Evolutionary conservation across 2,329 filamentous ascomycete genomes (phyloP).

Genomic region (Orbilia quercus): DNA sequence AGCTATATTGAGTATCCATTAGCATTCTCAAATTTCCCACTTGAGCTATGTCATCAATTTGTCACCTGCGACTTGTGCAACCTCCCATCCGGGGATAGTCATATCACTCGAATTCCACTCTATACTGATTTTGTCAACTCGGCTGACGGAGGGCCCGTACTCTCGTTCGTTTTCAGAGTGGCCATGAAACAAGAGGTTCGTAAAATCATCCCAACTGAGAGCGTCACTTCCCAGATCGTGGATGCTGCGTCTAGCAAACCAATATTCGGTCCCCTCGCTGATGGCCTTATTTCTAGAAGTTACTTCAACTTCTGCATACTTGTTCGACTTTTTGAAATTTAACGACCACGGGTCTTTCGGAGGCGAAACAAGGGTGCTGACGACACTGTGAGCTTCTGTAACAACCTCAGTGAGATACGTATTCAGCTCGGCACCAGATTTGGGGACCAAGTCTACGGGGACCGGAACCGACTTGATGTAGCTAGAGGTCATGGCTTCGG

Average conservation of each 20-base stretch:
- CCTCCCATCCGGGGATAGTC: slow-evolving; percentile 29
- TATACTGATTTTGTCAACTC: slow-evolving; percentile 31
- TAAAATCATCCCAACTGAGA: slow-evolving; percentile 36
- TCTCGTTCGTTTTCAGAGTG: slow-evolving; percentile 42
- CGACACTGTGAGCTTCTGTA: slow-evolving; percentile 17
- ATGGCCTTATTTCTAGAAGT: slow-evolving; percentile 24
- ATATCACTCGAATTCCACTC: slow-evolving; percentile 21
- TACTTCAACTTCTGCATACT: slow-evolving; percentile 35
- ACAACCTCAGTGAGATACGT: slow-evolving; percentile 29
- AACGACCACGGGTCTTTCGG: slow-evolving; percentile 34
- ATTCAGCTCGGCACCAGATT: slow-evolving; percentile 16
- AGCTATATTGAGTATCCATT: slow-evolving; percentile 15
- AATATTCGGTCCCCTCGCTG: slow-evolving; percentile 42
- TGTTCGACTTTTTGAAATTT: slow-evolving; percentile 32
- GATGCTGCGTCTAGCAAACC: slow-evolving; percentile 46
- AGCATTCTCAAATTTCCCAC: too few species aligned
- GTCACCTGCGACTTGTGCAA: slow-evolving; percentile 22
- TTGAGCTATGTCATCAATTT: not conserved
- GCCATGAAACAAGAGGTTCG: slow-evolving; percentile 23
- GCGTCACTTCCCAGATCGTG: slow-evolving; percentile 5
- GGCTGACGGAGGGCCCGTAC: slow-evolving; percentile 39
- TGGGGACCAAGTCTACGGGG: slow-evolving; percentile 26
- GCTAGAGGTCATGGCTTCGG: slow-evolving; percentile 5
- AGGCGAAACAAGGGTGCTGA: slow-evolving; percentile 28
- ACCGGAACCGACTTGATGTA: slow-evolving; percentile 34